phyloP scores from a whole-genome alignment of 164 flowering plant genomes.

The Vitis rotundifolia region DNA sequence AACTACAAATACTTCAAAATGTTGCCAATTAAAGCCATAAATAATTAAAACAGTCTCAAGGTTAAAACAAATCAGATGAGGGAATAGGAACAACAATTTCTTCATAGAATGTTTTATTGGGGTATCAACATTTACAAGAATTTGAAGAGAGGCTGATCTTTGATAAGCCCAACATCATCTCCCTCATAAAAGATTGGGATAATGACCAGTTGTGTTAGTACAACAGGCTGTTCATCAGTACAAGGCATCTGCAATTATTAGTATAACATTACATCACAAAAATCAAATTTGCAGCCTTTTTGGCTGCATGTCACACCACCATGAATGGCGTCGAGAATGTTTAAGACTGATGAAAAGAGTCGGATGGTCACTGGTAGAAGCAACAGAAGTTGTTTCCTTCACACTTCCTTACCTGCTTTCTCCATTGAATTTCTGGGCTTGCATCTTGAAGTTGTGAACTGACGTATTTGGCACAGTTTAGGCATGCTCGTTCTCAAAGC shows the following conservation, averaged over 20 bases:
- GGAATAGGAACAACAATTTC: background rate
- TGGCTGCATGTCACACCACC: background rate
- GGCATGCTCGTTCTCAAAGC: slow-evolving; percentile 48
- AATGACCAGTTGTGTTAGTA: slow-evolving; percentile 4
- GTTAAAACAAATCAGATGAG: no score
- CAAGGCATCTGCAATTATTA: background rate
- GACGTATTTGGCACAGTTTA: slow-evolving; percentile 15
- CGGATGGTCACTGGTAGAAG: background rate
- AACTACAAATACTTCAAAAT: background rate
- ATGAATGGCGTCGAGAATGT: background rate
- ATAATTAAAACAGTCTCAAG: no score
- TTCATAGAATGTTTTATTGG: background rate
- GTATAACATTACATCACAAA: slow-evolving; percentile 4
- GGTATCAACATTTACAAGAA: slow-evolving; percentile 7
- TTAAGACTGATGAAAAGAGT: background rate
- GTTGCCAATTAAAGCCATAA: background rate
- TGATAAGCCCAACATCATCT: background rate
- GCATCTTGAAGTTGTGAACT: background rate
- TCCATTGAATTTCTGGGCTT: background rate
- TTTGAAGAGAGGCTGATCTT: background rate
- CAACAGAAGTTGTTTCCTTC: background rate
- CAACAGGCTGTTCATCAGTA: background rate
- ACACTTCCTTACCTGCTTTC: background rate
- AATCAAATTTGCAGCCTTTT: background rate
- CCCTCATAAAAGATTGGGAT: slow-evolving; percentile 11